Evolutionary conservation across 23 red algal genomes (phyloP), one percentile per base, ranked within the genome.

Genomic region (Agarophyton chilense): DNA sequence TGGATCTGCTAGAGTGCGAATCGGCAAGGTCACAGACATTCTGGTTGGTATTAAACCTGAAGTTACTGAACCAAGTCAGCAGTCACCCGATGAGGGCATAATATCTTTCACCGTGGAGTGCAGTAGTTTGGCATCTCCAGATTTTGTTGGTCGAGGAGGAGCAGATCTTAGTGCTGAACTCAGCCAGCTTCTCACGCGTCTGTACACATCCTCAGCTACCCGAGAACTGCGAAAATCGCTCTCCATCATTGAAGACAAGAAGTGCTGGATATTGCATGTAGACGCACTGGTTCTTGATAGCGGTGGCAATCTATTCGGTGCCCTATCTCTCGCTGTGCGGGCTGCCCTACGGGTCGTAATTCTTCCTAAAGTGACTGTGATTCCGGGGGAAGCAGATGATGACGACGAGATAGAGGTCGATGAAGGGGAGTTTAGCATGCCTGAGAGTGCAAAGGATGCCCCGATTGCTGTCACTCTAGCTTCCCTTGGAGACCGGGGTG

Each of bases 31-130:
- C 10, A 91, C 94, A 28, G 94, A 96, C 82, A 90, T 96, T 55
- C 83, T 96, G 33, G 94, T 96, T 53, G 94, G 94, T 51, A 88
- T 96, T 8, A 95, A 84, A 55, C 73, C 89, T 2, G 75, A 76
- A 55, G 79, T 95, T 29, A 52, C 60, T 44, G 84, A 82, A 58
- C 87, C 85, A 1, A 67, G 39, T 24, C 71, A 63, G 12, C 40
- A 39, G 26, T 38, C 79, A 21, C 74, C 71, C 21, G 84, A 88
- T 40, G 89, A 81, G 24, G 81, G 84, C 33, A 53, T 83, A 41
- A 57, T 94, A 29, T 79, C 52, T 21, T 94, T 94, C 32, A 68
- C 81, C 10, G 92, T 94, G 32, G 81, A 84, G 22, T 94, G 79
- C 79, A 89, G 80, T 54, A 88, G 83, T 76, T 76, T 88, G 25